Percentiles rank a stretch among this genome's conserved stretches.
Conservation (phyloP, 306 rosid genomes). For the Fagus sylvatica region DNA sequence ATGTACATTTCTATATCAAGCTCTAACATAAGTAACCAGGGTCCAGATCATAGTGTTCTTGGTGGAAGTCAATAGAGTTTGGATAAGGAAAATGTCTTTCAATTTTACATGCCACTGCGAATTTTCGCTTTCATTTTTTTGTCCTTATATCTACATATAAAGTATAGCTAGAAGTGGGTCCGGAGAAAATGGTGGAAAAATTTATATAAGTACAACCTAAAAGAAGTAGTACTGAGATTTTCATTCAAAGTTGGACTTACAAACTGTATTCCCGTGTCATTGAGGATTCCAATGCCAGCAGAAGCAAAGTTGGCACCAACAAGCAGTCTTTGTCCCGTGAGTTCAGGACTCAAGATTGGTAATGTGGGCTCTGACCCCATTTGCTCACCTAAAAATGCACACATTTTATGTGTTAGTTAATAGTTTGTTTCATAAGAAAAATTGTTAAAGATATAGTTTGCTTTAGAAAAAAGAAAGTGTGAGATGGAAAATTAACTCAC, state of each 20-base stretch:
- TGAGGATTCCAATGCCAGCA: slow-evolving; percentile 66
- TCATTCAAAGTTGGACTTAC: slow-evolving; percentile 21
- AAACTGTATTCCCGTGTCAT: slow-evolving; percentile 66
- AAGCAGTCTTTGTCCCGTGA: slow-evolving; percentile 46
- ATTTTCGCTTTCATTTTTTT: not conserved
- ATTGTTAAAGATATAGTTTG: not conserved
- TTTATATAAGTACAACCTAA: no score
- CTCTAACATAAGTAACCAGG: no score
- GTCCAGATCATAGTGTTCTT: no score
- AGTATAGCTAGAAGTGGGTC: no score
- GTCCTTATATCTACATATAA: no score
- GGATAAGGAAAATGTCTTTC: not conserved
- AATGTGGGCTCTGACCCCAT: slow-evolving; percentile 51
- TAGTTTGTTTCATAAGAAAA: not conserved
- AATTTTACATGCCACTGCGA: not conserved
- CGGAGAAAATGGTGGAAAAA: no score
- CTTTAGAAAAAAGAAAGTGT: not conserved
- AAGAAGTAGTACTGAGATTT: no score
- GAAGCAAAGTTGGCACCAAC: slow-evolving; percentile 77
- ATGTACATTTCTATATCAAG: no score
- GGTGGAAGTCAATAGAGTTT: no score
- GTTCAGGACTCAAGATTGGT: slow-evolving; percentile 54
- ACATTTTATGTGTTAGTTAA: not conserved
- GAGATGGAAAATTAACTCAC: slow-evolving; percentile 2
- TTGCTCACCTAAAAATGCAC: slow-evolving; percentile 33